A percentile compares a stretch with the other conserved stretches of the same genome.
Evolutionary conservation across 2,329 filamentous ascomycete species (phyloP).

Genomic region (Penicillium sp.): DNA sequence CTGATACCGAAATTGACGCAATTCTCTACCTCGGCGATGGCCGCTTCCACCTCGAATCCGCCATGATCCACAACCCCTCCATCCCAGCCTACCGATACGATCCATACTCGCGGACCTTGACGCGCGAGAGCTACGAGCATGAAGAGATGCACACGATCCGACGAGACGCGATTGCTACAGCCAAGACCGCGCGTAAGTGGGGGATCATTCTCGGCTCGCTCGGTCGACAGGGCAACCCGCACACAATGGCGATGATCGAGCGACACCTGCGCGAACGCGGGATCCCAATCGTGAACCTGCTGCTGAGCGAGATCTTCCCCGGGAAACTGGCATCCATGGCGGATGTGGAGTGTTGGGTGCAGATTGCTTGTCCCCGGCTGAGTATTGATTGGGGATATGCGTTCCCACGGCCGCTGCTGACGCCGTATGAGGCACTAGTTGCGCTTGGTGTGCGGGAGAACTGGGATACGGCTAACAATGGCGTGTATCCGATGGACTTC

Average conservation of each 20-base stretch:
- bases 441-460: slow-evolving; percentile 77
- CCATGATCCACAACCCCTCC: slow-evolving; percentile 96
- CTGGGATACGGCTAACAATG: slow-evolving; percentile 62
- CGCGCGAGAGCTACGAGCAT: slow-evolving; percentile 88
- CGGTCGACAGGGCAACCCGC: slow-evolving; percentile 90
- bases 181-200: slow-evolving; percentile 80
- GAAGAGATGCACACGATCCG: slow-evolving; percentile 84
- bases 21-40: slow-evolving; percentile 90
- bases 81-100: slow-evolving; percentile 95
- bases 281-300: slow-evolving; percentile 78
- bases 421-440: slow-evolving; percentile 91
- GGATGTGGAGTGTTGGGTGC: slow-evolving; percentile 97
- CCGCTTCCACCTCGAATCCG: slow-evolving; percentile 92
- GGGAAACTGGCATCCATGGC: slow-evolving; percentile 90
- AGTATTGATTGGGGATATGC: slow-evolving; percentile 99
- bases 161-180: slow-evolving; percentile 70
- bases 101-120: slow-evolving; percentile 88
- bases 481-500: slow-evolving; percentile 95
- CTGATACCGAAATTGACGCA: slow-evolving; percentile 63
- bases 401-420: slow-evolving; percentile 82
- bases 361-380: slow-evolving; percentile 92
- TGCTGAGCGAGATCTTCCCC: slow-evolving; percentile 94
- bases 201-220: slow-evolving; percentile 91
- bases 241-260: slow-evolving; percentile 87
- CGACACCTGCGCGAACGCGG: slow-evolving; percentile 67